A percentile compares a stretch with the other conserved stretches of the same genome.
phyloP scores from a whole-genome alignment of 2,329 filamentous ascomycete species.

The Aschersonia sp. region DNA sequence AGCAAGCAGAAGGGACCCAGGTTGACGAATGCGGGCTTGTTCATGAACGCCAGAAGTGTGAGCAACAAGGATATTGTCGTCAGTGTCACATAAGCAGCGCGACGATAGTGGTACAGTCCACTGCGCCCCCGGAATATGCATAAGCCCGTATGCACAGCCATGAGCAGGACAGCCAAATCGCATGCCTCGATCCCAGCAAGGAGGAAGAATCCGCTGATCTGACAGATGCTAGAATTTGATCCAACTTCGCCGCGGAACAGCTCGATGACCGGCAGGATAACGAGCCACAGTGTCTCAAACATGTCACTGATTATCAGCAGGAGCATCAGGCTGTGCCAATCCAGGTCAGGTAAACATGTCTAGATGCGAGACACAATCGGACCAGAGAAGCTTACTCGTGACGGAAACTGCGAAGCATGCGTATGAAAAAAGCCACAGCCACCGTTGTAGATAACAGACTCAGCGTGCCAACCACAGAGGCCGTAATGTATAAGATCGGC shows the following conservation, averaged over 20 bases:
- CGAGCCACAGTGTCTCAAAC: conserved; percentile 54
- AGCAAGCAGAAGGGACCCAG: conserved; percentile 58
- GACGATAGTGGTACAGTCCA: conserved; percentile 55
- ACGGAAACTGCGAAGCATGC: conserved; percentile 60
- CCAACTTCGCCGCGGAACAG: conserved; percentile 35
- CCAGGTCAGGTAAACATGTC: neutral
- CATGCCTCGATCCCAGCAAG: conserved; percentile 52
- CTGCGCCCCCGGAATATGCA: conserved; percentile 53
- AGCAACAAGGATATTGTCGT: conserved; percentile 43
- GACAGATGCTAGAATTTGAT: conserved; percentile 44
- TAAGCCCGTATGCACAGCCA: conserved; percentile 58
- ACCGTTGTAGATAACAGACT: conserved; percentile 42
- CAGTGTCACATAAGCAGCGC: conserved; percentile 42
- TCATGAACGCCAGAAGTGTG: conserved; percentile 49
- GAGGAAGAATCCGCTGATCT: conserved; percentile 54
- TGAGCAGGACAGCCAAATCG: conserved; percentile 58
- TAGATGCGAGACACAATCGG: neutral
- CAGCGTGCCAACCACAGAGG: conserved; percentile 28
- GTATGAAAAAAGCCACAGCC: conserved; percentile 57
- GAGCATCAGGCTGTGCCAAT: conserved; percentile 48
- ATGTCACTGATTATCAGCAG: conserved; percentile 59
- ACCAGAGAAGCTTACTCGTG: conserved; percentile 28
- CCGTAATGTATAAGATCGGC: conserved; percentile 7
- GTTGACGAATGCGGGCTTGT: conserved; percentile 41
- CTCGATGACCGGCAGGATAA: conserved; percentile 48